phyloP scores from a whole-genome alignment of 2,329 filamentous ascomycete genomes.

The Aspergillus tamarii region DNA sequence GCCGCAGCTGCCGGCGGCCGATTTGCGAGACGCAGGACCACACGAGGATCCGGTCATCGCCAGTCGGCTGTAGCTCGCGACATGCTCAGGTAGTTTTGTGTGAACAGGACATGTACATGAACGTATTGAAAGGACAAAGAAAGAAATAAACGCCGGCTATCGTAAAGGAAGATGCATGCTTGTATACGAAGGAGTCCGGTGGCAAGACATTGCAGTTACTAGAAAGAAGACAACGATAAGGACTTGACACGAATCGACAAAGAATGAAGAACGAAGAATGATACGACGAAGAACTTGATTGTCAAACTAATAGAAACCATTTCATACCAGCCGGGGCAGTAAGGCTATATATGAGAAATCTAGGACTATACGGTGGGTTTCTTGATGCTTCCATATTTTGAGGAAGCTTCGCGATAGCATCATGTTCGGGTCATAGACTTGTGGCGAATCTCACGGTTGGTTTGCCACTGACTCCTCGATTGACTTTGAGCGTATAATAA shows the following conservation, averaged over 20 bases:
- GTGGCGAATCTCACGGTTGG: not conserved
- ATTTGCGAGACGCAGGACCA: slow-evolving; percentile 12
- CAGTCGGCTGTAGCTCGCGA: not conserved
- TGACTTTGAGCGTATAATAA: not conserved
- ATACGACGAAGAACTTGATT: not conserved
- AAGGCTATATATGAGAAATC: not conserved
- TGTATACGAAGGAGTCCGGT: not conserved
- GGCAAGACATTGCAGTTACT: not conserved
- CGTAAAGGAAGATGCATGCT: not conserved
- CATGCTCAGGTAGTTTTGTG: not conserved
- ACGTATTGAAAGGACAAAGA: not conserved
- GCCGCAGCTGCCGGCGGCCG: slow-evolving; percentile 24
- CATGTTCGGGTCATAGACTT: not conserved
- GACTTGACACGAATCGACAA: too few relatives aligned
- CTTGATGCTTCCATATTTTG: not conserved
- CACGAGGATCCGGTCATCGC: not conserved
- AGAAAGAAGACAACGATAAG: too few relatives aligned
- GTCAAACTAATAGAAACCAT: rapidly evolving
- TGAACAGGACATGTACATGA: not conserved
- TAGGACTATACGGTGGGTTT: not conserved
- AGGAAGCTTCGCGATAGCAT: not conserved
- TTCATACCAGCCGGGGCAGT: not conserved
- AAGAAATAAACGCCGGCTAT: not conserved
- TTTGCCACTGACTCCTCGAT: not conserved
- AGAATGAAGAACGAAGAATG: not conserved